Conservation (phyloP, 495 filamentous ascomycete species). For the Podospora didyma region DNA sequence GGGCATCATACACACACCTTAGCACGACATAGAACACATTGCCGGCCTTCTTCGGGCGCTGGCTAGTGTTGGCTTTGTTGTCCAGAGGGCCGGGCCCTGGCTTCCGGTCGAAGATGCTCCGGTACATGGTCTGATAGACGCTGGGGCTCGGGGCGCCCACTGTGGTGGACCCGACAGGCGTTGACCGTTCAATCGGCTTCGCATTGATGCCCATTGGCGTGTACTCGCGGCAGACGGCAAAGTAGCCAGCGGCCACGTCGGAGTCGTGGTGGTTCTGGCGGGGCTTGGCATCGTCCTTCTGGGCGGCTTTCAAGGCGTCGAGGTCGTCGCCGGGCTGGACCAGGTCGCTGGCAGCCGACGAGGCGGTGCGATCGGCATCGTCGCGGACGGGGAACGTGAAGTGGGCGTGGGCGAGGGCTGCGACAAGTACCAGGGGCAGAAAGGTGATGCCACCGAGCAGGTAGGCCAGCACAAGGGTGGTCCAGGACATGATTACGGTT, state of each 20-base stretch:
- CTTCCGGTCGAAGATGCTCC: slow-evolving; percentile 90
- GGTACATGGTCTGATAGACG: slow-evolving; percentile 97
- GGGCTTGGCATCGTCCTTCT: slow-evolving; percentile 42
- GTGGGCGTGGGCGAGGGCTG: slow-evolving; percentile 64
- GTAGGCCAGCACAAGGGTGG: slow-evolving; percentile 70
- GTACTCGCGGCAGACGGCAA: slow-evolving; percentile 91
- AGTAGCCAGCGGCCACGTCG: slow-evolving; percentile 91
- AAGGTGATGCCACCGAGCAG: slow-evolving; percentile 89
- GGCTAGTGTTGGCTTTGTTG: slow-evolving; percentile 45
- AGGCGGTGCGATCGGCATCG: slow-evolving; percentile 23
- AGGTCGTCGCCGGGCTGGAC: slow-evolving; percentile 47
- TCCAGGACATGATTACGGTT: slow-evolving; percentile 60
- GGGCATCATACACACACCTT: slow-evolving; percentile 56
- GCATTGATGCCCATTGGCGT: slow-evolving; percentile 86
- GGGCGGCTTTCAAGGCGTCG: slow-evolving; percentile 40
- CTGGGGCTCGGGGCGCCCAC: slow-evolving; percentile 74
- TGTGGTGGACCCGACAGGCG: slow-evolving; percentile 66
- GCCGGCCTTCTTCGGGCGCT: slow-evolving; percentile 65
- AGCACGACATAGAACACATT: slow-evolving; percentile 96
- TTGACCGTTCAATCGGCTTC: slow-evolving; percentile 83
- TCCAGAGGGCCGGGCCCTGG: slow-evolving; percentile 46
- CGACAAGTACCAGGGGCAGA: slow-evolving; percentile 66
- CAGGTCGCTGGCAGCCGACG: slow-evolving; percentile 33
- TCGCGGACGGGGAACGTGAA: slow-evolving; percentile 57
- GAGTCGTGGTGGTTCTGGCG: slow-evolving; percentile 52